phyloP scores from a whole-genome alignment of 2,329 filamentous ascomycete species.

The Xylaria sp. region DNA sequence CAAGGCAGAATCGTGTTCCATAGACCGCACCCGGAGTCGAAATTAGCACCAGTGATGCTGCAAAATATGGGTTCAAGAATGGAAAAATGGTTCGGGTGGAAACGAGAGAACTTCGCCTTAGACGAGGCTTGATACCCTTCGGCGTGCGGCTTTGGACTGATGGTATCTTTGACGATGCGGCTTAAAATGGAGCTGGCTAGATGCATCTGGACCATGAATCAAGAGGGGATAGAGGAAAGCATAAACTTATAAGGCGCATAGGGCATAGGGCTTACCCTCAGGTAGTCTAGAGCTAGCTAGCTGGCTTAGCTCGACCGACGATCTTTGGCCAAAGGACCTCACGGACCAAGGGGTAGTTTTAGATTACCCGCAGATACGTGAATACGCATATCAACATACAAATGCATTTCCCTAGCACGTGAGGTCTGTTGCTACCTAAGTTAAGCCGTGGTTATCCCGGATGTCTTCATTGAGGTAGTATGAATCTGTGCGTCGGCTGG shows the following conservation, averaged over 20 bases:
- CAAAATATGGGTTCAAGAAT: slow-evolving; percentile 11
- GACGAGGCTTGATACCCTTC: not conserved
- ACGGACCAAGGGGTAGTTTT: not conserved
- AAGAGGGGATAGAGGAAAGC: not conserved
- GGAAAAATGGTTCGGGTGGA: slow-evolving; percentile 9
- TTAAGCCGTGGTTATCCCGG: not conserved
- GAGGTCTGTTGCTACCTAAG: not conserved
- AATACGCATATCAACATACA: not conserved
- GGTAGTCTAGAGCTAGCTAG: slow-evolving; percentile 3
- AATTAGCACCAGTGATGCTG: not conserved
- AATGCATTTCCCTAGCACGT: not conserved
- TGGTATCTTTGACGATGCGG: not conserved
- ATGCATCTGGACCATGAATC: not conserved
- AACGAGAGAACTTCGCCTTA: slow-evolving; percentile 5
- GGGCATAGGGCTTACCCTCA: not conserved
- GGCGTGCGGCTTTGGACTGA: not conserved
- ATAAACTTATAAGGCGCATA: not conserved
- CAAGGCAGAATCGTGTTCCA: slow-evolving; percentile 4
- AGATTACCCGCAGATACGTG: not conserved
- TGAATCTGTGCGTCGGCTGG: not conserved
- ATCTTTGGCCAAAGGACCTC: not conserved
- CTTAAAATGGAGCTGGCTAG: slow-evolving; percentile 3
- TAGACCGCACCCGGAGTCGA: not conserved
- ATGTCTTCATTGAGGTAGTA: not conserved
- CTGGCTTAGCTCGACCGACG: not conserved